A percentile compares a stretch with the other conserved stretches of the same genome.
phyloP scores from a whole-genome alignment of 1,139 yeast species.

The Kodamaea derodonti region DNA sequence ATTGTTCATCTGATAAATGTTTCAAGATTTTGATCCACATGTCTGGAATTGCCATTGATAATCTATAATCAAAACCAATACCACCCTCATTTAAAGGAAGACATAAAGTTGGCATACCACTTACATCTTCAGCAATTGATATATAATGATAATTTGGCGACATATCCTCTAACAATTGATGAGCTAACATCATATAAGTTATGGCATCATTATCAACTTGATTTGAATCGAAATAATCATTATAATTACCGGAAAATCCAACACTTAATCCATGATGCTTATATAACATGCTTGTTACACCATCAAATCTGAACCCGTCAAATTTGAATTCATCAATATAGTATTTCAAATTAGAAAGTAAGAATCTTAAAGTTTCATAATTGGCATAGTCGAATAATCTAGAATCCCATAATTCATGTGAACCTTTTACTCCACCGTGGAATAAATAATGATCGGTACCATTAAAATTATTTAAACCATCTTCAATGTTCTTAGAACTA shows the following conservation, averaged over 20 bases:
- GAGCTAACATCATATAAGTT: constrained; percentile 83
- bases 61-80: constrained; percentile 86
- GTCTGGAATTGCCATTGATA: constrained; percentile 97
- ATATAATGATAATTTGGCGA: constrained; percentile 50
- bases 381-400: constrained; percentile 86
- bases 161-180: constrained; percentile 61
- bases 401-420: constrained; percentile 93
- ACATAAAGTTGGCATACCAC: constrained; percentile 96
- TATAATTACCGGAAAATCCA: constrained; percentile 88
- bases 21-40: constrained; percentile 97
- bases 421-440: constrained; percentile 83
- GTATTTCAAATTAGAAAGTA: constrained; percentile 82
- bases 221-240: constrained; percentile 79
- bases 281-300: constrained; percentile 92
- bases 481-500: constrained; percentile 90
- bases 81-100: constrained; percentile 74
- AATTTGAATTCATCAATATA: constrained; percentile 80
- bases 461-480: constrained; percentile 89
- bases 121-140: constrained; percentile 93
- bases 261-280: constrained; percentile 88
- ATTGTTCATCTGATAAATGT: constrained; percentile 79
- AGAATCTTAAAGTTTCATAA: constrained; percentile 84
- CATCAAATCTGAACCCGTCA: constrained; percentile 96
- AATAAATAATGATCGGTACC: constrained; percentile 95
- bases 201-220: constrained; percentile 88